These are phyloP conservation scores for Suillus subalutaceus DNA, from an alignment of 768 basidiomycete species.

Conservation along the genomic window DNA sequence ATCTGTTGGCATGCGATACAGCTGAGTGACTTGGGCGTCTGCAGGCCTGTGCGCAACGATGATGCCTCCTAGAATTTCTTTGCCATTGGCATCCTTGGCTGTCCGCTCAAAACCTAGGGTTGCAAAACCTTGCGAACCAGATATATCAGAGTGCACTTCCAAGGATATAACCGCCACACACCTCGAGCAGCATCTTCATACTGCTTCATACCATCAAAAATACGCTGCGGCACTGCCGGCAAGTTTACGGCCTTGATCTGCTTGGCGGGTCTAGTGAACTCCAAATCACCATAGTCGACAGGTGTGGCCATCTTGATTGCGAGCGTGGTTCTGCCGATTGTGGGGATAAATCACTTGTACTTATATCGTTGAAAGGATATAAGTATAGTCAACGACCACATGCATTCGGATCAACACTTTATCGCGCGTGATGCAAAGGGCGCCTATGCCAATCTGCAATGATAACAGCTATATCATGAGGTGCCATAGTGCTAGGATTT, in stretches of 20 bases:
- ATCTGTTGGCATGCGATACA: constrained; percentile 37
- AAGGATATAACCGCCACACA: constrained; percentile 6
- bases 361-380: not conserved
- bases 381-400: constrained; percentile 5
- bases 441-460: not conserved
- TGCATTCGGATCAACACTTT: not conserved
- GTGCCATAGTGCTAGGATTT: not conserved
- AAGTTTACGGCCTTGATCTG: constrained; percentile 44
- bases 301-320: constrained; percentile 20
- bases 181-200: constrained; percentile 44
- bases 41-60: constrained; percentile 43
- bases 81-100: constrained; percentile 14
- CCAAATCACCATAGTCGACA: constrained; percentile 34
- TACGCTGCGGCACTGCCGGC: constrained; percentile 33
- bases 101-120: constrained; percentile 31
- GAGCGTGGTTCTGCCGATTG: not conserved
- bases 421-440: not conserved
- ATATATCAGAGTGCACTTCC: not conserved
- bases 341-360: not conserved
- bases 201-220: constrained; percentile 38
- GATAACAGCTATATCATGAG: not conserved
- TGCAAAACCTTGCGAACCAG: constrained; percentile 26
- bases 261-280: constrained; percentile 39
- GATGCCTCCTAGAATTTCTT: constrained; percentile 23
- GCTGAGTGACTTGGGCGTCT: constrained; percentile 40